phyloP scores from a whole-genome alignment of 495 filamentous ascomycete genomes.

The Parmelia sp. region DNA sequence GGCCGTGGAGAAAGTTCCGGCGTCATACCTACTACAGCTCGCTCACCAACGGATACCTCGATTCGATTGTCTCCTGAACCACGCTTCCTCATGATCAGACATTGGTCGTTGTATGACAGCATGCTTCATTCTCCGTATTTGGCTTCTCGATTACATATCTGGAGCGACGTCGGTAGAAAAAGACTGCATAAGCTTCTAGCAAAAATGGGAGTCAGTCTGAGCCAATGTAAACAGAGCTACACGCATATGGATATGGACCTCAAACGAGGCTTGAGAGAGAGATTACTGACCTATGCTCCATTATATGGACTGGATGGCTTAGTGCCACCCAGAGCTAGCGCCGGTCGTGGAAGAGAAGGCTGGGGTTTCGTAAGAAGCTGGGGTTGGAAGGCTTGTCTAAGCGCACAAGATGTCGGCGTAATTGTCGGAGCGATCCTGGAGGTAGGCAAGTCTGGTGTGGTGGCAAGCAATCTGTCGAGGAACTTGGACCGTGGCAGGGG shows the following conservation, averaged over 20 bases:
- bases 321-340: constrained; percentile 60
- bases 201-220: constrained; percentile 94
- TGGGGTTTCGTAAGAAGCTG: constrained; percentile 97
- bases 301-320: constrained; percentile 88
- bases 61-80: constrained; percentile 93
- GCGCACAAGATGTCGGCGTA: constrained; percentile 84
- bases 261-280: constrained; percentile 78
- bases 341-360: constrained; percentile 60
- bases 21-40: constrained; percentile 79
- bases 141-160: constrained; percentile 85
- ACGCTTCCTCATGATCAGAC: constrained; percentile 84
- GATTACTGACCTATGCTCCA: constrained; percentile 81
- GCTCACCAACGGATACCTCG: constrained; percentile 81
- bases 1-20: constrained; percentile 55
- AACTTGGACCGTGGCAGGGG: constrained; percentile 34
- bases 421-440: constrained; percentile 87
- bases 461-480: constrained; percentile 18
- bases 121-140: constrained; percentile 97
- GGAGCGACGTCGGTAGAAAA: constrained; percentile 84
- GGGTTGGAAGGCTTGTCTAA: constrained; percentile 94
- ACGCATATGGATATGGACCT: constrained; percentile 98
- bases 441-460: constrained; percentile 52
- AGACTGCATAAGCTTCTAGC: constrained; percentile 91
- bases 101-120: constrained; percentile 96
- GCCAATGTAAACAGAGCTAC: constrained; percentile 90